These are phyloP conservation scores for Echites panduratus DNA, from an alignment of 257 asterid species.

Conservation along the genomic window DNA sequence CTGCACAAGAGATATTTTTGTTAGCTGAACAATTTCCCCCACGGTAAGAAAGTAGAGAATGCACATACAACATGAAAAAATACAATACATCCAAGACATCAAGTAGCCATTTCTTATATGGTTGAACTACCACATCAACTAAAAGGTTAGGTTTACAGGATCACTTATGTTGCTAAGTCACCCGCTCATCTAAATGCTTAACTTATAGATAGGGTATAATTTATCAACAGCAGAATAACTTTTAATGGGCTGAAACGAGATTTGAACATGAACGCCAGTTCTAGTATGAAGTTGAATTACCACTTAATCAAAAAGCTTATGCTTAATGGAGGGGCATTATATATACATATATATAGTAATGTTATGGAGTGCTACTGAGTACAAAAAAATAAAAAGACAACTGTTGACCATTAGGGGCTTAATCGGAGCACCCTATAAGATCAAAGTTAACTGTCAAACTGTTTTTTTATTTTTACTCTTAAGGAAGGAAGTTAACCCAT, in stretches of 20 bases:
- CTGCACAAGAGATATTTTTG: conserved; percentile 40
- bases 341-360: too few species aligned
- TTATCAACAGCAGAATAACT: too few species aligned
- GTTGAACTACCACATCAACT: background rate
- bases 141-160: background rate
- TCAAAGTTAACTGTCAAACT: too few species aligned
- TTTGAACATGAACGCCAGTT: too few species aligned
- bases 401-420: too few species aligned
- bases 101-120: background rate
- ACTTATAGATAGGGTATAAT: background rate
- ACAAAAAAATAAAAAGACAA: too few species aligned
- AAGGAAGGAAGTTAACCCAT: too few species aligned
- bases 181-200: background rate
- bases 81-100: background rate
- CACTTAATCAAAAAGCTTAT: background rate
- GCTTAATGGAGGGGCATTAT: background rate
- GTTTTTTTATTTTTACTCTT: too few species aligned
- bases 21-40: background rate
- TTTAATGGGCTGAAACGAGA: background rate
- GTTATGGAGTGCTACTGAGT: too few species aligned
- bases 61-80: background rate
- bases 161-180: background rate
- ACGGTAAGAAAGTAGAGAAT: background rate
- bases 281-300: background rate
- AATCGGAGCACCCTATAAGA: too few species aligned